These are phyloP conservation scores for Puccinia triticina DNA, from an alignment of 1,284 basidiomycete genomes.

Conservation along the genomic window DNA sequence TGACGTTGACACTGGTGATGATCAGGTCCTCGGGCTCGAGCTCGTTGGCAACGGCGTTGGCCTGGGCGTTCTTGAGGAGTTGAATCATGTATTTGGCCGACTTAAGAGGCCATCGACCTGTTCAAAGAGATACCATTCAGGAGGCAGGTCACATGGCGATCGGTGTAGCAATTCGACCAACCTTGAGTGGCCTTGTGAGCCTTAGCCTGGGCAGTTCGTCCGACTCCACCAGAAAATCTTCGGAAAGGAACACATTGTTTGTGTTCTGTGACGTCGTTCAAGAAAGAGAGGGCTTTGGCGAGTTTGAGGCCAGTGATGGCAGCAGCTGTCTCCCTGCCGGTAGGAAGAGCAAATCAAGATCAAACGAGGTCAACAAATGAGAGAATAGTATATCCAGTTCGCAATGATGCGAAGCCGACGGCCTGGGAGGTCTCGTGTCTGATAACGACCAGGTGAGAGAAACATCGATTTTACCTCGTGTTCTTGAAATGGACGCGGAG, in stretches of 20 bases:
- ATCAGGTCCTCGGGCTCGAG: slow-evolving; percentile 85
- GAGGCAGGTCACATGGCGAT: background rate
- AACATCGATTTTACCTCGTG: slow-evolving; percentile 77
- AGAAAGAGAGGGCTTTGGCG: slow-evolving; percentile 93
- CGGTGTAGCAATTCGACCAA: slow-evolving; percentile 61
- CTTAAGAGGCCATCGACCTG: slow-evolving; percentile 98
- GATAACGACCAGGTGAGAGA: background rate
- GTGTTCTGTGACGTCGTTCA: slow-evolving; percentile 92
- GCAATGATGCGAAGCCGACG: background rate
- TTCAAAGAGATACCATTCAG: slow-evolving; percentile 26
- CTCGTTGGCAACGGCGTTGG: slow-evolving; percentile 98
- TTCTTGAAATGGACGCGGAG: slow-evolving; percentile 99
- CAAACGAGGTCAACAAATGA: slow-evolving; percentile 20
- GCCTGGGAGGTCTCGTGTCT: background rate
- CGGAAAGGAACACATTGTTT: slow-evolving; percentile 97
- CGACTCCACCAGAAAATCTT: slow-evolving; percentile 94
- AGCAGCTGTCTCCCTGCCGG: slow-evolving; percentile 60
- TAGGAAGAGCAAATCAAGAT: background rate
- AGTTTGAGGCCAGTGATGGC: slow-evolving; percentile 78
- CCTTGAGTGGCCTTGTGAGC: slow-evolving; percentile 96
- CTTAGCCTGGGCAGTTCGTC: slow-evolving; percentile 95
- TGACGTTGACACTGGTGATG: slow-evolving; percentile 97
- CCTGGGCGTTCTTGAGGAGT: slow-evolving; percentile 97
- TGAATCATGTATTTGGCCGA: slow-evolving; percentile 93
- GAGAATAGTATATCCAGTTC: background rate